A percentile compares a stretch with the other conserved stretches of the same genome.
Evolutionary conservation across 176 grass and related monocot species (phyloP).

Genomic region (Eragrostis nindensis): DNA sequence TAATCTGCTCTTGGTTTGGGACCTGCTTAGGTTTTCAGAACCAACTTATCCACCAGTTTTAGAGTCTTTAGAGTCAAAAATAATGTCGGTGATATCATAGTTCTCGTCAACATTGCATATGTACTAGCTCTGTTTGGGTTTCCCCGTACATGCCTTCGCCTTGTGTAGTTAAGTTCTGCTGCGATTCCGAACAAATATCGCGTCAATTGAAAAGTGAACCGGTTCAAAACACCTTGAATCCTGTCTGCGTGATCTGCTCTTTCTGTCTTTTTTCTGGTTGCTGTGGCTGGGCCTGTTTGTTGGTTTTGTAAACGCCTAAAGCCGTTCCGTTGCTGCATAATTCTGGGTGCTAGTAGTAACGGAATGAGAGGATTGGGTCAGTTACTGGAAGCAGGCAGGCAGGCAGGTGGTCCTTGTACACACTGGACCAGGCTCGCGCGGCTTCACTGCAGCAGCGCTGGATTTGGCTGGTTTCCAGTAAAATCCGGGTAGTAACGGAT

Average conservation of each 20-base stretch:
- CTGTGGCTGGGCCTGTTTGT: slow-evolving; percentile 15
- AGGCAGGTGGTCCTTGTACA: not conserved
- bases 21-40: slow-evolving; percentile 12
- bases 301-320: slow-evolving; percentile 26
- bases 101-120: slow-evolving; percentile 9
- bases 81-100: slow-evolving; percentile 32
- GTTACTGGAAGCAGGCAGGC: slow-evolving; percentile 28
- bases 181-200: slow-evolving; percentile 14
- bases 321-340: slow-evolving; percentile 4
- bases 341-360: not conserved
- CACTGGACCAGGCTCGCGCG: slow-evolving; percentile 9
- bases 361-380: not conserved
- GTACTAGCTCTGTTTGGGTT: not conserved
- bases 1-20: slow-evolving; percentile 12
- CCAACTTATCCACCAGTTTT: slow-evolving; percentile 26
- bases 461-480: not conserved
- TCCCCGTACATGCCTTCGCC: slow-evolving; percentile 26
- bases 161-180: slow-evolving; percentile 16
- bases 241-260: not conserved
- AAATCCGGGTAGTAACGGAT: not conserved
- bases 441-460: not conserved
- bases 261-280: not conserved
- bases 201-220: slow-evolving; percentile 9
- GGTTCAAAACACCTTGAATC: not conserved
- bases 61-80: slow-evolving; percentile 23